Base-by-base conservation (phyloP, 257 asterid genomes). In the Nicotiana undulata region DNA sequence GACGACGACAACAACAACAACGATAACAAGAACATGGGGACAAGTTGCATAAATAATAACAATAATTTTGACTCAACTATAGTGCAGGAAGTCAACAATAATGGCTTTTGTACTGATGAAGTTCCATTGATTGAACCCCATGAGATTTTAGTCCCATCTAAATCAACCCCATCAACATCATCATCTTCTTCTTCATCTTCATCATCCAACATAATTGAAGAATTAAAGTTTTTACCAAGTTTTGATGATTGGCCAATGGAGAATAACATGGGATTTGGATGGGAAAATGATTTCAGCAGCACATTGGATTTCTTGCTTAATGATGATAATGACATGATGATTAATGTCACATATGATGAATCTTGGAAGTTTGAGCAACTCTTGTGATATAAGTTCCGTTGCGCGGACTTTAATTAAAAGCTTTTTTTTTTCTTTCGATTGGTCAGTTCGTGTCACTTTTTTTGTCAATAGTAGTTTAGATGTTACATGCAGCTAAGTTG, bases 121-220 rank as follows among this genome's bases (percentile, higher is more conserved):
- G 92, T 94, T 40, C 98, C 98, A 11, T 79, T 93, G 37, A 86
- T 91, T 37, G 86, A 91, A 49, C 97, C 97, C 6, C 88, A 91
- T 60, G 98, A 93, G 51, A 91, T 93, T 11, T 78, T 91, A 16
- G 85, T 89, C 12, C 83, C 90, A 34, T 81, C 80, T 2, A 79
- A 81, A 15, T 82, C 83, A 44, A 82, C 86, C 3, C 81, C 89
- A 6, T 40, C 88, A 3, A 79, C 89, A 3, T 81, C 91, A 5
- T 59, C 87, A 1, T 83, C 85, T 4, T 83, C 89, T 0, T 80
- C 91, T 1, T 51, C 90, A 7, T 64, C 90, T 0, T 85, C 88
- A 2, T 86, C 86, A 0, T 63, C 85, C 1, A 40, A 20, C 77
- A 76, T 60, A 76, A 84, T 88, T 2, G 90, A 88, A 28, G 91